phyloP scores from a whole-genome alignment of 2,329 filamentous ascomycete species.

The Colletotrichum gigasporum region DNA sequence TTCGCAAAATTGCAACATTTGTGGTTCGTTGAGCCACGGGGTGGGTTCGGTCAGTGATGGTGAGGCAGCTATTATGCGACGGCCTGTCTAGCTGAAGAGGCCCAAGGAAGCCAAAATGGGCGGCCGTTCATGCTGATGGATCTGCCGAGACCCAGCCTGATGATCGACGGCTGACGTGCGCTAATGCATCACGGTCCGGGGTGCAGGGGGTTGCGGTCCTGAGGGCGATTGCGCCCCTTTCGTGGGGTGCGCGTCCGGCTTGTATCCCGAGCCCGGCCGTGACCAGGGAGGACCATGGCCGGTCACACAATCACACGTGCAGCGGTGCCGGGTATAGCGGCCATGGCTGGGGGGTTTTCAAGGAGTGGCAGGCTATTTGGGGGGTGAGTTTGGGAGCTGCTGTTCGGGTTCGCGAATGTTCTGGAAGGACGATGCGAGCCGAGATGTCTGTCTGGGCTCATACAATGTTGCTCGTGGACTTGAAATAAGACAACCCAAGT shows the following conservation, averaged over 20 bases:
- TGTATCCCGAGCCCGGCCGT: not conserved
- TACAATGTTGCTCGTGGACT: too few relatives aligned
- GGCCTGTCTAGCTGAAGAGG: not conserved
- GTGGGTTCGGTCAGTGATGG: not conserved
- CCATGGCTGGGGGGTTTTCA: not conserved
- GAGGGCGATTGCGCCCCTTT: not conserved
- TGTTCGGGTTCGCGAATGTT: not conserved
- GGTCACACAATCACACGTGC: not conserved
- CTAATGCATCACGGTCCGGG: slow-evolving; percentile 19
- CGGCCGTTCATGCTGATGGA: slow-evolving; percentile 3
- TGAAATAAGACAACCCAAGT: too few relatives aligned
- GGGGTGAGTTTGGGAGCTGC: not conserved
- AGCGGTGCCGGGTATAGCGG: not conserved
- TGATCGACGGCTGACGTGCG: slow-evolving; percentile 13
- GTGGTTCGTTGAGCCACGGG: not conserved
- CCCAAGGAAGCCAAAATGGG: not conserved
- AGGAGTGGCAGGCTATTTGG: not conserved
- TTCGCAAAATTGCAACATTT: too few relatives aligned
- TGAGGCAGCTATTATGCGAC: not conserved
- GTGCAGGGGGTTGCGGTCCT: slow-evolving; percentile 1
- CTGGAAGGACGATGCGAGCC: not conserved
- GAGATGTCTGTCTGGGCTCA: not conserved
- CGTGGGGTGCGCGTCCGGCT: not conserved
- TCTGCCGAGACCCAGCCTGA: not conserved
- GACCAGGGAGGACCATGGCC: not conserved